These are phyloP conservation scores for Aspergillus indologenus DNA, from an alignment of 495 filamentous ascomycete species.

Conservation along the genomic window DNA sequence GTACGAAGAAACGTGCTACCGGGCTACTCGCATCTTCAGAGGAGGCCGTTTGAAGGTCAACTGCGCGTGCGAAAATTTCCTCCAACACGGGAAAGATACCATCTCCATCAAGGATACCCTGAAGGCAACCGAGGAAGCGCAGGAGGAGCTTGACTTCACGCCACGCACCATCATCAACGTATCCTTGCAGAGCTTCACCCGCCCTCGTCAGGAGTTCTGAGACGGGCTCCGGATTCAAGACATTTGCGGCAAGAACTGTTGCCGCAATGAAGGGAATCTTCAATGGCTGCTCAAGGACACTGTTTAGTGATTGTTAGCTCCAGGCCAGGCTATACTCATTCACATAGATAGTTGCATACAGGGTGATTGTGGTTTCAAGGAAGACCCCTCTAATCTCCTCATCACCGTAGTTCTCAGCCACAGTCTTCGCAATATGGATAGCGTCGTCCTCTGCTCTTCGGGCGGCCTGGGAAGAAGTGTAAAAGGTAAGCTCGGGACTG, in stretches of 20 bases:
- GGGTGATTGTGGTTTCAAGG: slow-evolving; percentile 65
- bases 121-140: slow-evolving; percentile 80
- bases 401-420: slow-evolving; percentile 79
- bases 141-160: slow-evolving; percentile 85
- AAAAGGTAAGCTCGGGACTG: slow-evolving; percentile 16
- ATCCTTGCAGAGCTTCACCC: slow-evolving; percentile 53
- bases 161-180: slow-evolving; percentile 72
- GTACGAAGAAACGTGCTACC: neutral
- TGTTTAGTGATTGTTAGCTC: slow-evolving; percentile 19
- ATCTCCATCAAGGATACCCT: slow-evolving; percentile 73
- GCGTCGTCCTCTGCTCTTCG: slow-evolving; percentile 80
- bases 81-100: slow-evolving; percentile 84
- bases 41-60: slow-evolving; percentile 84
- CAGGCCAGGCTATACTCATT: neutral
- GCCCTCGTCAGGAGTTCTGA: slow-evolving; percentile 63
- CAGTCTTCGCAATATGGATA: slow-evolving; percentile 66
- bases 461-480: slow-evolving; percentile 50
- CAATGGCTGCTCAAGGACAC: slow-evolving; percentile 83
- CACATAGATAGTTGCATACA: slow-evolving; percentile 49
- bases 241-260: slow-evolving; percentile 72
- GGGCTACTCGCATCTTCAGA: slow-evolving; percentile 73
- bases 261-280: slow-evolving; percentile 92
- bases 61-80: slow-evolving; percentile 78
- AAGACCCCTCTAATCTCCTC: slow-evolving; percentile 67
- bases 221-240: slow-evolving; percentile 66